Evolutionary conservation across 345 rosid species (phyloP).

Genomic region (Aethionema arabicum): DNA sequence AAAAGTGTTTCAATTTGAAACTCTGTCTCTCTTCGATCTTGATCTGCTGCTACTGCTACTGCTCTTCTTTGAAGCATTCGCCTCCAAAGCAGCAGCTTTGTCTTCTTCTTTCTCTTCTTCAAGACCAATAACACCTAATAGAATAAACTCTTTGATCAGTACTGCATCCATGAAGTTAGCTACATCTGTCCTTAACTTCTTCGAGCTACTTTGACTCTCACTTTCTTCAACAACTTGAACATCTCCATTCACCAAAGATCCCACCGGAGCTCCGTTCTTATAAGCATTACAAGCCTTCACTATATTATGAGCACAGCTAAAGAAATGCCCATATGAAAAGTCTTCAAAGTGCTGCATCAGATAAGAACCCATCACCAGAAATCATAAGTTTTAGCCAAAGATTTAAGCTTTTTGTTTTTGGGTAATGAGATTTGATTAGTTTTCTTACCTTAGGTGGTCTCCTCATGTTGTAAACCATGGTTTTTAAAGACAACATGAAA

Average conservation of each 20-base stretch:
- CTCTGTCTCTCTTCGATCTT: slow-evolving; percentile 25
- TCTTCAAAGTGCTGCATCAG: slow-evolving; percentile 71
- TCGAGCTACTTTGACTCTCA: slow-evolving; percentile 41
- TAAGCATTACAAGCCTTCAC: slow-evolving; percentile 75
- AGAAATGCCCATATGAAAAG: slow-evolving; percentile 74
- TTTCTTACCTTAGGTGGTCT: slow-evolving; percentile 77
- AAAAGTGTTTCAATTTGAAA: slow-evolving; percentile 18
- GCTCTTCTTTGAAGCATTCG: slow-evolving; percentile 29
- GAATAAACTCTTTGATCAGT: slow-evolving; percentile 49
- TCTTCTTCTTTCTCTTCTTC: slow-evolving; percentile 30
- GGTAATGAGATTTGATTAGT: neutral
- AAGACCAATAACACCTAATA: slow-evolving; percentile 46
- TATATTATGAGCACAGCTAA: slow-evolving; percentile 54
- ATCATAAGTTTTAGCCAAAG: slow-evolving; percentile 10
- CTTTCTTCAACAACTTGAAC: slow-evolving; percentile 52
- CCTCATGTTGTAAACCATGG: slow-evolving; percentile 70
- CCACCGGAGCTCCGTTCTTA: slow-evolving; percentile 69
- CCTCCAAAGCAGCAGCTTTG: neutral
- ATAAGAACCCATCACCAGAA: slow-evolving; percentile 1
- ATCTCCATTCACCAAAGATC: slow-evolving; percentile 54
- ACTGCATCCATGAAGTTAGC: slow-evolving; percentile 36
- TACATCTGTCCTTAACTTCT: slow-evolving; percentile 44
- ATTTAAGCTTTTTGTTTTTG: neutral
- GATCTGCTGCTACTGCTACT: slow-evolving; percentile 21
- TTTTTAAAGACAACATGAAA: slow-evolving; percentile 59